Evolutionary conservation across 2,329 filamentous ascomycete genomes (phyloP), one percentile per base, ranked within the genome.

Genomic region (Clarireedia homoeocarpa): DNA sequence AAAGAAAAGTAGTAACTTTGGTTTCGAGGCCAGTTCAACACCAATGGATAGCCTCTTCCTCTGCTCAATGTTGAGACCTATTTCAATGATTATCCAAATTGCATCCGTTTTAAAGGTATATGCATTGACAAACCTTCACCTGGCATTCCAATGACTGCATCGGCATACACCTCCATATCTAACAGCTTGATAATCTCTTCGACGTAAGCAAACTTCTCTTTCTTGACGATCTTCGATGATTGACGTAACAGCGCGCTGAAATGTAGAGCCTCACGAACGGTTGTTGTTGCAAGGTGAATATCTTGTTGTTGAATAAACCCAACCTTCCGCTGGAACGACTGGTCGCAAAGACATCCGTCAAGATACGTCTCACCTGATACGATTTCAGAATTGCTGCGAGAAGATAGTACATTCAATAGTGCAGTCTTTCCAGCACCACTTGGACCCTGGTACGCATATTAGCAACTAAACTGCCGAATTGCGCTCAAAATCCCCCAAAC

Each of bases 101-200:
- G 70, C 36, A 24, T 34, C 2, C 10, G 1, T 2, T n/a, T 96
- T 91, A 69, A 95, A 89, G 40, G 91, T 90, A 64, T 95, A 15
- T 9, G n/a, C 14, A 42, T 20, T 20, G 20, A 20, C 50, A n/a
- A 15, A 48, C 55, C 55, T 57, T 56, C 50, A 6, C 55, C 50
- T 3, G 50, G 34, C 95, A 94, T 86, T 77, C 91, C 92, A 53
- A 96, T 89, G 42, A 96, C 78, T 14, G 91, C 91, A 69, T 95
- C 91, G 14, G 91, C 90, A 65, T 94, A 95, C 50, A 88, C 82
- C 61, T 90, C 80, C 89, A 96, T 95, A 46, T 94, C 90, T 23
- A 96, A 76, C 17, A 96, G 80, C 72, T 88, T 89, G 68, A 97
- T 95, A 7, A 96, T 88, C 68, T 95, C 88, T 48, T 92, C 85